Evolutionary conservation across 2,329 filamentous ascomycete species (phyloP), one percentile per base, ranked within the genome.

Genomic region (Stylonectria norvegica): DNA sequence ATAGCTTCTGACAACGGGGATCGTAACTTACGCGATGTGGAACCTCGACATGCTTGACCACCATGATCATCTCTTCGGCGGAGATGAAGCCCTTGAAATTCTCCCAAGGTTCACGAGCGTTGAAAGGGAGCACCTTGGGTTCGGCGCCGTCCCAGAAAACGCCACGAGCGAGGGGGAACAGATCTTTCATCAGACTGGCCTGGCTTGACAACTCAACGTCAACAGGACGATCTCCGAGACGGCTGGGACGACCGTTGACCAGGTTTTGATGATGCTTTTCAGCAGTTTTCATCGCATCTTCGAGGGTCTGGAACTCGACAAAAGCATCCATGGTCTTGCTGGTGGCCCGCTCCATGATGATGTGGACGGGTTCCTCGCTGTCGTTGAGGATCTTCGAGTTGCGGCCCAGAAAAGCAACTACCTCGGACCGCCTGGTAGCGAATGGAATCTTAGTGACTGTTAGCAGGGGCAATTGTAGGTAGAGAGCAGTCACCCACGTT

Each of bases 331-430:
- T 72, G 0, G 79, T 82, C 69, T 81, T 82, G 55, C 72, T 73
- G 3, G 76, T 77, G 16, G 73, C 68, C n/a, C 77, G 71, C 39
- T 82, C 79, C 78, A 82, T 81, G 50, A 81, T 78, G 48, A 82
- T 80, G 43, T 82, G 79, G 6, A 83, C 66, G 1, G 76, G 72
- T 51, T 80, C 78, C 5, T 76, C 67, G 2, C 55, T 57, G 43
- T 81, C 77, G 20, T 70, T 73, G 33, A 79, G 58, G 22, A 81
- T 69, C 41, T 69, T 72, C 16, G 75, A 71, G 50, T 76, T 79
- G 35, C 75, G 72, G 3, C 79, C 79, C 14, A 82, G 65, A 50
- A 81, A 77, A 2, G 78, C 77, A 38, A 79, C 66, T 14, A 83
- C 62, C 54, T 82, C 78, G 11, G 71, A 57, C 4, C 74, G 70